phyloP scores from a whole-genome alignment of 2,329 filamentous ascomycete genomes.

The Huntiella bhutanensis region DNA sequence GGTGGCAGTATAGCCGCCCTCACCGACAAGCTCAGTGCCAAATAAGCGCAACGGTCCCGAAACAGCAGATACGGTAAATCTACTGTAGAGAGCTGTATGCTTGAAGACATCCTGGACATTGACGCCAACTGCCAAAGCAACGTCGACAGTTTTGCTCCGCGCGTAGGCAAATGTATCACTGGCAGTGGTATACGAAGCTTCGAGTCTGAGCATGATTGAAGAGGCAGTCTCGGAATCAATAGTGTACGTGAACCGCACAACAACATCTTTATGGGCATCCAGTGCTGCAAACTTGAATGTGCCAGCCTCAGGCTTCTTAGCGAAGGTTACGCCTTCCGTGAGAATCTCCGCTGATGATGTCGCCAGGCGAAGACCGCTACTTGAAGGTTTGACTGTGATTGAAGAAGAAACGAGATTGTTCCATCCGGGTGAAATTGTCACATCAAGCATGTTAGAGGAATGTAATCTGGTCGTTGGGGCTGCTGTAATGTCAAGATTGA shows the following conservation, averaged over 20 bases:
- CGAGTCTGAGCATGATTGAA: slow-evolving; percentile 55
- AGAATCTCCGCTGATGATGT: slow-evolving; percentile 38
- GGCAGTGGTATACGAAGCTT: slow-evolving; percentile 52
- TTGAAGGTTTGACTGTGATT: slow-evolving; percentile 42
- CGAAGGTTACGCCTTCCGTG: slow-evolving; percentile 21
- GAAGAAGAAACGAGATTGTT: slow-evolving; percentile 46
- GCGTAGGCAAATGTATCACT: slow-evolving; percentile 43
- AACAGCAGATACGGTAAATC: slow-evolving; percentile 77
- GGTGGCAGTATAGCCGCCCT: slow-evolving; percentile 39
- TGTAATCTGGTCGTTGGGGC: slow-evolving; percentile 60
- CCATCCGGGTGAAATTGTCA: slow-evolving; percentile 55
- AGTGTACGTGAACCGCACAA: slow-evolving; percentile 60
- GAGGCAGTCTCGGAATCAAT: slow-evolving; percentile 47
- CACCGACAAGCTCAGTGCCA: background rate
- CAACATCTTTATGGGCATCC: slow-evolving; percentile 26
- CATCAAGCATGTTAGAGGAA: slow-evolving; percentile 55
- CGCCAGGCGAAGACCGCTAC: slow-evolving; percentile 44
- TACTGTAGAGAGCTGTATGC: slow-evolving; percentile 59
- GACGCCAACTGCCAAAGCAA: slow-evolving; percentile 70
- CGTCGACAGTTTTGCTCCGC: slow-evolving; percentile 42
- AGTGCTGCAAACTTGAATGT: slow-evolving; percentile 32
- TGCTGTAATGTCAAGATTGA: slow-evolving; percentile 41
- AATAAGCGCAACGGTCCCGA: background rate
- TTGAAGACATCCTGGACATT: slow-evolving; percentile 97
- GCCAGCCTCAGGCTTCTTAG: slow-evolving; percentile 33